A percentile compares a stretch with the other conserved stretches of the same genome.
phyloP scores from a whole-genome alignment of 257 asterid genomes.

The Cruciata laevipes region DNA sequence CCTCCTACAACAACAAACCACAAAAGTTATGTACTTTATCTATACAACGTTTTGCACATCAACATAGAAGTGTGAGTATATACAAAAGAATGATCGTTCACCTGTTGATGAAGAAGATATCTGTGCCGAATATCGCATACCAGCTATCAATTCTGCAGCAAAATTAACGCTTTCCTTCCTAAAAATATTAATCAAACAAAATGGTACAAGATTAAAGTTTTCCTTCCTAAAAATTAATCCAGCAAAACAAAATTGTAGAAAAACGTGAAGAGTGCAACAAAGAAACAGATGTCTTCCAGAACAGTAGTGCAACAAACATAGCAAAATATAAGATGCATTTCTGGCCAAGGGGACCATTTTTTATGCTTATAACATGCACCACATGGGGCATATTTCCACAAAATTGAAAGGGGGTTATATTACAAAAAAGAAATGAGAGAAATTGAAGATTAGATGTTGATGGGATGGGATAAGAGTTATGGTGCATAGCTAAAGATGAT shows the following conservation, averaged over 20 bases:
- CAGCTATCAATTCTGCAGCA: slow-evolving; percentile 14
- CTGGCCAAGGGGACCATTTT: slow-evolving; percentile 43
- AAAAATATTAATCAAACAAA: slow-evolving; percentile 6
- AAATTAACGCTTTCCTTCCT: slow-evolving; percentile 29
- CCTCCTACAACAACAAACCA: slow-evolving; percentile 8
- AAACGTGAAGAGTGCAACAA: slow-evolving; percentile 8
- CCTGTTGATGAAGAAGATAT: slow-evolving; percentile 29
- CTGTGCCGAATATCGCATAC: slow-evolving; percentile 4
- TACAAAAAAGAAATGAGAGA: slow-evolving; percentile 9
- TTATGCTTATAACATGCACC: slow-evolving; percentile 52
- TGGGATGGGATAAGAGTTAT: slow-evolving; percentile 29
- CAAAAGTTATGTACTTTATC: background rate
- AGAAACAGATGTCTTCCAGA: slow-evolving; percentile 1
- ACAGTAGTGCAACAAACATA: slow-evolving; percentile 18
- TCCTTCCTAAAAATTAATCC: slow-evolving; percentile 28
- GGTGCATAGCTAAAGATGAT: slow-evolving; percentile 31
- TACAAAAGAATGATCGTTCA: background rate
- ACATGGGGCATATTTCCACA: slow-evolving; percentile 36
- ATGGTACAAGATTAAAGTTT: slow-evolving; percentile 16
- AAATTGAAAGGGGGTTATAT: background rate
- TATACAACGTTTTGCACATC: background rate
- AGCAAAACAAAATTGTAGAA: background rate
- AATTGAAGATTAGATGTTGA: slow-evolving; percentile 29
- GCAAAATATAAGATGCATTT: slow-evolving; percentile 19
- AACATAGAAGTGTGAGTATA: background rate